Conservation (phyloP, 495 filamentous ascomycete genomes). For the Hyaloscypha bicolor region DNA sequence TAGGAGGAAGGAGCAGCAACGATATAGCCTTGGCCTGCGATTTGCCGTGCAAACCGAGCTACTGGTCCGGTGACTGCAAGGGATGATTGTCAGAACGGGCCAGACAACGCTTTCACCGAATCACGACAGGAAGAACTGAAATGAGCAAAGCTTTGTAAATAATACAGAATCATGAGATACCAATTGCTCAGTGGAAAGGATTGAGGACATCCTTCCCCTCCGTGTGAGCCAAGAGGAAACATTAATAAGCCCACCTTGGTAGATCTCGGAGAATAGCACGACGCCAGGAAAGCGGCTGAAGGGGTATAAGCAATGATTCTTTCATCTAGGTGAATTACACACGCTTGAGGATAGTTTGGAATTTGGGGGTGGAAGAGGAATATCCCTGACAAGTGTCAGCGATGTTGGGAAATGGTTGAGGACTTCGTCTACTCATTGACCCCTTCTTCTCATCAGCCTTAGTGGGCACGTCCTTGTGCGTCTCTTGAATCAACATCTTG, state of each 20-base stretch:
- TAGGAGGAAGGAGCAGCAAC: constrained; percentile 88
- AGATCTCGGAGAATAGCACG: constrained; percentile 92
- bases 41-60: constrained; percentile 86
- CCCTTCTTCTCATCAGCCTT: constrained; percentile 59
- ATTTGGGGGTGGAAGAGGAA: constrained; percentile 88
- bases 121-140: background rate
- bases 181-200: background rate
- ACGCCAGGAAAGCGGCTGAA: constrained; percentile 81
- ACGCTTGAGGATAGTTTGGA: constrained; percentile 80
- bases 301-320: constrained; percentile 31
- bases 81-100: background rate
- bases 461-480: constrained; percentile 66
- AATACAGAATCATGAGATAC: background rate
- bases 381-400: constrained; percentile 59
- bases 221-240: background rate
- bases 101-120: background rate
- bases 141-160: background rate
- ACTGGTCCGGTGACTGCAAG: constrained; percentile 86
- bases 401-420: background rate
- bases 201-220: background rate
- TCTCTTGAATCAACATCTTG: constrained; percentile 71
- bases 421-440: constrained; percentile 55
- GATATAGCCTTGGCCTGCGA: constrained; percentile 92
- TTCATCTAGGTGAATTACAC: constrained; percentile 31
- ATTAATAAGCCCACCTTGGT: constrained; percentile 69